A percentile compares a stretch with the other conserved stretches of the same genome.
Conservation (phyloP, 2,329 filamentous ascomycete genomes). For the Stemphylium vesicarium region DNA sequence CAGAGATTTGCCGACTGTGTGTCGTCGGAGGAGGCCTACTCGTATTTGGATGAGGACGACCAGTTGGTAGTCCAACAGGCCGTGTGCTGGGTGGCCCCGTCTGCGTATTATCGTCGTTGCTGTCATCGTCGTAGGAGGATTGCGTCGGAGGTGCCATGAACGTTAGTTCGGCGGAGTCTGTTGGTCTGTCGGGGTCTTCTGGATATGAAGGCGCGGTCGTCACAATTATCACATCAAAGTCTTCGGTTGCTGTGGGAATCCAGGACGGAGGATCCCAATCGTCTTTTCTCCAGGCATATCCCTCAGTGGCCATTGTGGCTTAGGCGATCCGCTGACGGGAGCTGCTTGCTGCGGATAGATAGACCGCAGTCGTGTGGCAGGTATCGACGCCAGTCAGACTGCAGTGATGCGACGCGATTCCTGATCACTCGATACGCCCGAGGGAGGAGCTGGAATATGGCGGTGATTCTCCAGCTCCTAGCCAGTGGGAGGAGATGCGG, state of each 20-base stretch:
- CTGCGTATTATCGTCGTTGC: background rate
- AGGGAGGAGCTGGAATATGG: slow-evolving; percentile 17
- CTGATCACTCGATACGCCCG: slow-evolving; percentile 19
- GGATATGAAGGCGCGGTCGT: background rate
- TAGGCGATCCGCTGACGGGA: slow-evolving; percentile 26
- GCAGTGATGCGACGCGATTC: slow-evolving; percentile 1
- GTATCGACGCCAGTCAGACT: slow-evolving; percentile 14
- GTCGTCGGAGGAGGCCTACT: no score
- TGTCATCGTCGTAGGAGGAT: background rate
- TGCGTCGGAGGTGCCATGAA: background rate
- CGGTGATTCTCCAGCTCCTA: slow-evolving; percentile 27
- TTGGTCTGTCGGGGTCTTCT: background rate
- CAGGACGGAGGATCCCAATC: background rate
- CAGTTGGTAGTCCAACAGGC: background rate
- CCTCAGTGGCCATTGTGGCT: slow-evolving; percentile 27
- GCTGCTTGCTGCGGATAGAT: slow-evolving; percentile 12
- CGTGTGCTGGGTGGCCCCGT: background rate
- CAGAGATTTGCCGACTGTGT: slow-evolving; percentile 5
- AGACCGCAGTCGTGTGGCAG: slow-evolving; percentile 21
- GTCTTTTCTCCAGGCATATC: slow-evolving; percentile 7
- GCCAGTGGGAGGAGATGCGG: slow-evolving; percentile 35
- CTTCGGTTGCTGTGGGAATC: background rate
- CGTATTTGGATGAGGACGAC: background rate
- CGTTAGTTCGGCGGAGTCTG: background rate
- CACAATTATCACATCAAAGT: background rate